Percentiles rank a stretch among this genome's conserved stretches.
These are phyloP conservation scores for Mytilinidion resinicola DNA, from an alignment of 495 filamentous ascomycete genomes.

Conservation along the genomic window DNA sequence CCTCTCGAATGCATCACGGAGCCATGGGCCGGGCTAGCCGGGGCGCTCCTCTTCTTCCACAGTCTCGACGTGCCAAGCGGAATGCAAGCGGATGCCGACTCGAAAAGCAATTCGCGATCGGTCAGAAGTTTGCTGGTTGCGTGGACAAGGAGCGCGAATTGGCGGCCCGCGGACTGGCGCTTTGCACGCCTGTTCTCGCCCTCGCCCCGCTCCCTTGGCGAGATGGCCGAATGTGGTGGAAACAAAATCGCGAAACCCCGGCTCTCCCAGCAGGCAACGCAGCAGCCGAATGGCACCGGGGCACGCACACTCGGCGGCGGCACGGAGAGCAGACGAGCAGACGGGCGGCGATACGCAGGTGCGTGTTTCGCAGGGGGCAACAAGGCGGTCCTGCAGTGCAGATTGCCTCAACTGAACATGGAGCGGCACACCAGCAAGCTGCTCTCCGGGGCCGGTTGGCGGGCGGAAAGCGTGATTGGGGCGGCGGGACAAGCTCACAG, in stretches of 20 bases:
- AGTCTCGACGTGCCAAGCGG: conserved; percentile 12
- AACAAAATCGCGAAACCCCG: conserved; percentile 17
- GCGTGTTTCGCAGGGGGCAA: conserved; percentile 28
- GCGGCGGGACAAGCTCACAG: conserved; percentile 7
- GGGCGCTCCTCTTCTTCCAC: not conserved
- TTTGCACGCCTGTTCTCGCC: conserved; percentile 6
- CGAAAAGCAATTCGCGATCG: conserved; percentile 18
- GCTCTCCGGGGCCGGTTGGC: too few species aligned
- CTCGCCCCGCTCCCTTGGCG: conserved; percentile 1
- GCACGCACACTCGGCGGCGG: not conserved
- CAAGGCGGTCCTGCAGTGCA: conserved; percentile 28
- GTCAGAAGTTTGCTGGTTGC: not conserved
- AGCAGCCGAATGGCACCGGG: conserved; percentile 3
- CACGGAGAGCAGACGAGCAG: conserved; percentile 1
- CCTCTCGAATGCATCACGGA: conserved; percentile 18
- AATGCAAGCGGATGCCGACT: conserved; percentile 8
- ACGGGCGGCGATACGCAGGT: conserved; percentile 1
- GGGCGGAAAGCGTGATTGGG: not conserved
- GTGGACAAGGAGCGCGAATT: conserved; percentile 2
- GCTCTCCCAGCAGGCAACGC: conserved; percentile 1
- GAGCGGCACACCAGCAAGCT: conserved; percentile 7
- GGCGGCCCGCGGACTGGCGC: not conserved
- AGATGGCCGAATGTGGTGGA: conserved; percentile 3
- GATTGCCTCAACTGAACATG: conserved; percentile 30
- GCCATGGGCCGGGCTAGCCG: not conserved